Base-by-base conservation (phyloP, 2,329 filamentous ascomycete genomes). In the Diaporthe humulicola region DNA sequence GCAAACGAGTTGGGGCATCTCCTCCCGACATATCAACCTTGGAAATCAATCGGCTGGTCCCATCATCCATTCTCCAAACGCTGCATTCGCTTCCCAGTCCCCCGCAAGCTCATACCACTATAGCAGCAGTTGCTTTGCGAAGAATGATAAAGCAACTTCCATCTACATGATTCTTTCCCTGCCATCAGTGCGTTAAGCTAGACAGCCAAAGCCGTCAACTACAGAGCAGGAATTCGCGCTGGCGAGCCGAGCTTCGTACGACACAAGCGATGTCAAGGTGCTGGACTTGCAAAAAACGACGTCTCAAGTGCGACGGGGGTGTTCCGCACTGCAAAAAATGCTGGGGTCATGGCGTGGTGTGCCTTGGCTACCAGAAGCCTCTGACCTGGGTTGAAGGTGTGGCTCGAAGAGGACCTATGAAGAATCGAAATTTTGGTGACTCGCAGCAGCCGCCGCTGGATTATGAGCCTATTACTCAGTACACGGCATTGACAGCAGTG, bases 351-450 rank as follows among this genome's bases (percentile, higher is more conserved):
- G 57, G 57, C n/a, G 57, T 61, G n/a, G 15, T 28, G 57, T 61
- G 57, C n/a, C 57, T 61, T 42, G 57, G 57, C 15, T 61, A 61
- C 36, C 36, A 61, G 57, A 61, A 61, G 36, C 57, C 57, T 17
- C 57, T 61, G 36, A 61, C 57, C 36, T 61, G 57, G 57, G 57
- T 61, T n/a, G 14, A 40, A 5, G 57, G 57, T 6, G 57, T 61
- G 36, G 57, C 57, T 61, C 57, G 36, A 2, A 19, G 57, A 42
- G 57, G 57, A 9, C 57, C 57, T 42, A 61, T 61, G 57, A 61
- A 61, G 57, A 61, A 61, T 19, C 36, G 57, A 7, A 42, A 8
- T 28, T 61, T 61, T 42, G 57, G 57, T 61, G 57, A 61, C 36
- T 12, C 8, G 57, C 57, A 42, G 15, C 10, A 17, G 22, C 36